A percentile compares a stretch with the other conserved stretches of the same genome.
These are phyloP conservation scores for Helicostylum pulchrum DNA, from an alignment of 192 early-diverging fungal species.

Conservation along the genomic window DNA sequence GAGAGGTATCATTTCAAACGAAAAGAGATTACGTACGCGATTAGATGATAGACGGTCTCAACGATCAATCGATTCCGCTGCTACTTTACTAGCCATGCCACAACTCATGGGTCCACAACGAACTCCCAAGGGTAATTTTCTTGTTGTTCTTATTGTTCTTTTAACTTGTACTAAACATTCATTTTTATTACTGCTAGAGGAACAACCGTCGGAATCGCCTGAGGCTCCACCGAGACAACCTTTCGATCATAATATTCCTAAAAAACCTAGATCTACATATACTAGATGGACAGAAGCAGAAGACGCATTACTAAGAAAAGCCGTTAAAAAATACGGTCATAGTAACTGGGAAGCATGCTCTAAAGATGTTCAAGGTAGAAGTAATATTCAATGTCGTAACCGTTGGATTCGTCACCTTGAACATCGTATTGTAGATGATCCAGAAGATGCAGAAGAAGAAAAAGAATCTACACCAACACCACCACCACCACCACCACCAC, in stretches of 20 bases:
- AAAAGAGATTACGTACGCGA: background rate
- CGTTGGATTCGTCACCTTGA: conserved; percentile 34
- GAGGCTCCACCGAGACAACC: background rate
- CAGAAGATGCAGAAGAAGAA: too few species aligned
- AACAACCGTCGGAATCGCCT: background rate
- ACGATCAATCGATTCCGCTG: conserved; percentile 38
- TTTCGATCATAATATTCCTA: conserved; percentile 5
- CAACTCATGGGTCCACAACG: conserved; percentile 2
- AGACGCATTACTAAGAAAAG: conserved; percentile 33
- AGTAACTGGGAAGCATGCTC: conserved; percentile 44
- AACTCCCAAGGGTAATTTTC: too few species aligned
- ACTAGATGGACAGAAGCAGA: conserved; percentile 38
- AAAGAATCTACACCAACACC: too few species aligned
- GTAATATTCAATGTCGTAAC: conserved; percentile 45
- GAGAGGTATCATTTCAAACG: background rate
- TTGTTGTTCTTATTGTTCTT: too few species aligned
- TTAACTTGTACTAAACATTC: background rate
- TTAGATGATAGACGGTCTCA: conserved; percentile 32
- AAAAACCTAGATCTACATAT: conserved; percentile 26
- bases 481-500: background rate
- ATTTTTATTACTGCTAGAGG: too few species aligned
- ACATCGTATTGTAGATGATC: background rate
- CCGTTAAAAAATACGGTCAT: conserved; percentile 32
- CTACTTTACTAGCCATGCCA: conserved; percentile 30
- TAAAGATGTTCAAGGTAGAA: conserved; percentile 34